phyloP scores from a whole-genome alignment of 2,329 filamentous ascomycete genomes.

The Colletotrichum sp. region DNA sequence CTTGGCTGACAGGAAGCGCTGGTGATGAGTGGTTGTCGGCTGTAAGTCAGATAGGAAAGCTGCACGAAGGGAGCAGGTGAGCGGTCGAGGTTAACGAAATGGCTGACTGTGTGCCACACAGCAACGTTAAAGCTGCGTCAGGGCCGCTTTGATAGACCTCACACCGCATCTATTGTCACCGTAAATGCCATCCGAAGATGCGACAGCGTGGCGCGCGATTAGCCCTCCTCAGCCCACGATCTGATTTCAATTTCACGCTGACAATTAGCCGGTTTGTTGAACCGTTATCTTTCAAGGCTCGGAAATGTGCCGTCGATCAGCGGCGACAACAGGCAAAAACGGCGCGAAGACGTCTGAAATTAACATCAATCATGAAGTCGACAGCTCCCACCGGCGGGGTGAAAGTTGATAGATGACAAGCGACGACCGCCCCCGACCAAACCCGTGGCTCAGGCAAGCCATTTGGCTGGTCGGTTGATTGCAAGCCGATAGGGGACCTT shows the following conservation, averaged over 20 bases:
- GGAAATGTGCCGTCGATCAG: not conserved
- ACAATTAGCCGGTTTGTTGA: not conserved
- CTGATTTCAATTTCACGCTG: not conserved
- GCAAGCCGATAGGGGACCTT: not conserved
- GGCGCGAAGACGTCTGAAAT: not conserved
- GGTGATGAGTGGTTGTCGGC: not conserved
- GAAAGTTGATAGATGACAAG: slow-evolving; percentile 7
- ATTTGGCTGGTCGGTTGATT: slow-evolving; percentile 12
- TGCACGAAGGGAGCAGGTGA: not conserved
- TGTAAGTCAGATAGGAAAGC: slow-evolving; percentile 10
- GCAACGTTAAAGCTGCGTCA: not conserved
- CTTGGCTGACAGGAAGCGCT: slow-evolving; percentile 13
- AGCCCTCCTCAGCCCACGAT: not conserved
- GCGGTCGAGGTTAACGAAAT: not conserved
- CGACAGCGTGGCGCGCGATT: not conserved
- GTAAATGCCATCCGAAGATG: not conserved
- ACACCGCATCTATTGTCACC: not conserved
- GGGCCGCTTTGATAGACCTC: not conserved
- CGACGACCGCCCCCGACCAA: not conserved
- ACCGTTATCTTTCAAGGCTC: not conserved
- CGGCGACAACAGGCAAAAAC: not conserved
- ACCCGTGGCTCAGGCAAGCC: slow-evolving; percentile 3
- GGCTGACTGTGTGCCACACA: not conserved
- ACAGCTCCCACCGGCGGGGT: not conserved
- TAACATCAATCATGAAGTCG: not conserved